A percentile compares a stretch with the other conserved stretches of the same genome.
phyloP scores from a whole-genome alignment of 2,329 filamentous ascomycete species.

The Rosellinia necatrix region DNA sequence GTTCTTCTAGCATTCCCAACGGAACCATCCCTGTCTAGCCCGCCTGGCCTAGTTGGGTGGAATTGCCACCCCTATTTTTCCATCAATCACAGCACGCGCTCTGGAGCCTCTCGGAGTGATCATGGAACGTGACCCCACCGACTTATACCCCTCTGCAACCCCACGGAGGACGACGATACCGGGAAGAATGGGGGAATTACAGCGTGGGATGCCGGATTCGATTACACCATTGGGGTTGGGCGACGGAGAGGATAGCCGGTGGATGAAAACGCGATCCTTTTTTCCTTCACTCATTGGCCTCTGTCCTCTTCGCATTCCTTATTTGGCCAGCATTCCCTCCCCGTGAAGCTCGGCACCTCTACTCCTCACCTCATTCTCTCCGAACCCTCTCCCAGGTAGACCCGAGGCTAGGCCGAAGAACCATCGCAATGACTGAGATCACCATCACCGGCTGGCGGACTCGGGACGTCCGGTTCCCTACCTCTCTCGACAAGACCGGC shows the following conservation, averaged over 20 bases:
- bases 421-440: slow-evolving; percentile 55
- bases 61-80: slow-evolving; percentile 23
- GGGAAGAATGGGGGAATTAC: slow-evolving; percentile 1
- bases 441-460: slow-evolving; percentile 75
- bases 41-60: slow-evolving; percentile 2
- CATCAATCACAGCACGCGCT: slow-evolving; percentile 26
- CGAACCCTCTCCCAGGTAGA: neutral
- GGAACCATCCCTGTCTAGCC: neutral
- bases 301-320: neutral
- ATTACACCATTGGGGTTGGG: slow-evolving; percentile 5
- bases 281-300: neutral
- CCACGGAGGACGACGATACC: slow-evolving; percentile 22
- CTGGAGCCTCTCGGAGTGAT: slow-evolving; percentile 19
- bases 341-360: neutral
- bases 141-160: slow-evolving; percentile 17
- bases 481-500: slow-evolving; percentile 94
- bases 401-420: neutral
- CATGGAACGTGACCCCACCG: slow-evolving; percentile 25
- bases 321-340: neutral
- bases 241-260: neutral
- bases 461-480: slow-evolving; percentile 79
- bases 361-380: neutral
- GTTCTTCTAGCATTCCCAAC: neutral
- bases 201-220: slow-evolving; percentile 14
- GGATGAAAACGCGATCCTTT: neutral